Base-by-base conservation (phyloP, 1,284 basidiomycete genomes). In the Irpex sp. region DNA sequence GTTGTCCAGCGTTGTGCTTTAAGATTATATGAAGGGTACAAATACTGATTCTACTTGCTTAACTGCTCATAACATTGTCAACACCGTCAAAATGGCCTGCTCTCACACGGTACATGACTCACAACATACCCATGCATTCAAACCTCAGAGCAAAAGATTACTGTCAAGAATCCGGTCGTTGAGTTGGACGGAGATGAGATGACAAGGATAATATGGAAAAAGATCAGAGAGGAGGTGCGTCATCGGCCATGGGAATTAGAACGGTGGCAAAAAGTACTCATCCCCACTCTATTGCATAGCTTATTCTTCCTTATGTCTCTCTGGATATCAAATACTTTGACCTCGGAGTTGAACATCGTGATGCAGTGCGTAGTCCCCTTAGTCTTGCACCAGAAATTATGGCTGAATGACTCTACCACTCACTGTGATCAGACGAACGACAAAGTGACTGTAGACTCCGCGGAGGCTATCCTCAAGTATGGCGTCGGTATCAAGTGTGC, bases 261-360 rank as follows among this genome's bases (percentile, higher is more conserved):
- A 37, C 9, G 19, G 19, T 26, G 36, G 26, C 13, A 34, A 21
- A 38, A 48, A 21, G 54, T 59, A 56, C 19, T 31, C 61, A 37
- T 65, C 36, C 37, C n/a, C 37, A 13, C 54, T 13, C 17, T 7
- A 57, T 36, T 40, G 36, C 26, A 40, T 48, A 96, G 93, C 88
- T 98, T 72, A 97, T 99, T 73, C 83, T 98, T 59, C 97, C 97
- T 7, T 98, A 96, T 78, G 82, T 99, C 62, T 86, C 96, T 80
- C 82, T 99, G 51, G 94, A 99, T 73, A 93, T 99, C 84, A 98
- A 98, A 79, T 99, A 99, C 82, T 98, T 89, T 78, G 97, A 99
- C 79, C 85, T 99, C 54, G 96, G 96, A 38, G 86, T 98, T 71
- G 94, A 96, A 79, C 83, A 91, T 79, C 91, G 96, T 65, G 95